Conservation (phyloP, 2,329 filamentous ascomycete species). For the Lecanoromycetidae sp. region DNA sequence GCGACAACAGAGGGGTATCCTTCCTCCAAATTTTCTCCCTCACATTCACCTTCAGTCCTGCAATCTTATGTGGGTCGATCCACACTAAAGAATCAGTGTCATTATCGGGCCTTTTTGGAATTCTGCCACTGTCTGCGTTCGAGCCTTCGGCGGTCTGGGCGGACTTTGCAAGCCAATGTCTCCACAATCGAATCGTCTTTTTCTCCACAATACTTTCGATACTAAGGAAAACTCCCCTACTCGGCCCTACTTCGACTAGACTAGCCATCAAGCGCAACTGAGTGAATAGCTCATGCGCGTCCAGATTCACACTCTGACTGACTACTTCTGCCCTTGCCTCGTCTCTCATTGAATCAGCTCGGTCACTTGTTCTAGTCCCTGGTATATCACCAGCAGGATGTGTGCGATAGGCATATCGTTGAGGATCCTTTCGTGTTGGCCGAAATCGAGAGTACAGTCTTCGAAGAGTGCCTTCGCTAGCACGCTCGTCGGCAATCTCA, state of each 20-base stretch:
- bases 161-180: slow-evolving; percentile 53
- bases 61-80: slow-evolving; percentile 50
- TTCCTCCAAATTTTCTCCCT: slow-evolving; percentile 37
- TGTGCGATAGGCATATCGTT: slow-evolving; percentile 29
- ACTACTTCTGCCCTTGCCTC: slow-evolving; percentile 16
- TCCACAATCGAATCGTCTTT: slow-evolving; percentile 57
- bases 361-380: slow-evolving; percentile 15
- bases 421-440: slow-evolving; percentile 47
- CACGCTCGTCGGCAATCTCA: slow-evolving; percentile 23
- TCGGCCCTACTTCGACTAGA: slow-evolving; percentile 53
- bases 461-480: slow-evolving; percentile 38
- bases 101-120: slow-evolving; percentile 5
- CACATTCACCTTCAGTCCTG: slow-evolving; percentile 59
- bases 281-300: slow-evolving; percentile 59
- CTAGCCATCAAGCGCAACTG: slow-evolving; percentile 60
- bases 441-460: slow-evolving; percentile 59
- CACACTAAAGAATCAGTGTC: slow-evolving; percentile 39
- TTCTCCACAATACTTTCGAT: slow-evolving; percentile 53
- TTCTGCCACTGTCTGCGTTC: neutral
- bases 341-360: neutral
- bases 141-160: slow-evolving; percentile 14
- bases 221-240: slow-evolving; percentile 49
- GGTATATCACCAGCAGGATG: slow-evolving; percentile 36
- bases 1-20: slow-evolving; percentile 43
- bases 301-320: slow-evolving; percentile 36